Conservation (phyloP, 2,329 filamentous ascomycete species). For the Keithomyces neogunnii region DNA sequence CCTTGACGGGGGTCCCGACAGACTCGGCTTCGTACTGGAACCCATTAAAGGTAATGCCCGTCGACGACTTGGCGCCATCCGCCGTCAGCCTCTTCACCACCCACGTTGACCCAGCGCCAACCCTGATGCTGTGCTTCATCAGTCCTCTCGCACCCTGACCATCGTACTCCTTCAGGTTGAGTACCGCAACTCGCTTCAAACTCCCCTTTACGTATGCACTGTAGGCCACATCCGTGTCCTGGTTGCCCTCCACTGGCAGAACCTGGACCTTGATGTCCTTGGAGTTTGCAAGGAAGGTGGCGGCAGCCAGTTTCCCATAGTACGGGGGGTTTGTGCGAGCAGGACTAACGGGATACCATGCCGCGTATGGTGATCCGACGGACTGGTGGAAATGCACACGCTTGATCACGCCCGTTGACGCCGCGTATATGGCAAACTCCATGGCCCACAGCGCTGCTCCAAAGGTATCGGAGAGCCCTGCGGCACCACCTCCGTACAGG, state of each 20-base stretch:
- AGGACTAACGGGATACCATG: constrained; percentile 10
- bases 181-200: constrained; percentile 11
- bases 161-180: constrained; percentile 13
- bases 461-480: constrained; percentile 36
- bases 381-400: constrained; percentile 33
- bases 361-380: constrained; percentile 14
- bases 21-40: constrained; percentile 12
- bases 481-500: constrained; percentile 26
- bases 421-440: constrained; percentile 33
- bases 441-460: constrained; percentile 40
- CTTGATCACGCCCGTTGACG: constrained; percentile 24
- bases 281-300: constrained; percentile 12
- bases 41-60: constrained; percentile 13
- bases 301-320: constrained; percentile 15
- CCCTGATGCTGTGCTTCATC: constrained; percentile 9
- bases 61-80: constrained; percentile 8
- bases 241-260: constrained; percentile 4
- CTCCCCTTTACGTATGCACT: constrained; percentile 9
- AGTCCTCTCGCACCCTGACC: constrained; percentile 4
- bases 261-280: constrained; percentile 5
- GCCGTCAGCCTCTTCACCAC: constrained; percentile 11
- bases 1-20: constrained; percentile 7
- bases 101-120: constrained; percentile 8
- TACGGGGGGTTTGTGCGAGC: constrained; percentile 13
- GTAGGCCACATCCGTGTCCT: constrained; percentile 14